Conservation (phyloP, 345 rosid species). For the Syzygium aqueum region DNA sequence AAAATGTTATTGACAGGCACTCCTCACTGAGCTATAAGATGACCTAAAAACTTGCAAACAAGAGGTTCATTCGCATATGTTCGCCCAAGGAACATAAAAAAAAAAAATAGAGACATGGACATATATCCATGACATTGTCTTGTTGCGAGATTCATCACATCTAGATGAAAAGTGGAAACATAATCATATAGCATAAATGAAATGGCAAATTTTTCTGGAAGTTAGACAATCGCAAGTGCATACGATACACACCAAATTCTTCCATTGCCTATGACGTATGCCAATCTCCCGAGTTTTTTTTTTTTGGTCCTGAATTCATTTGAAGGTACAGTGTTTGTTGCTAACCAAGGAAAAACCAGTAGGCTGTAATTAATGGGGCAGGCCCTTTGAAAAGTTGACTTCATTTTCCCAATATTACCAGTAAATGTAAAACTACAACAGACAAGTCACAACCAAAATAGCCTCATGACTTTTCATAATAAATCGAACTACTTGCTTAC, state of each 20-base stretch:
- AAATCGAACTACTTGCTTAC: constrained; percentile 26
- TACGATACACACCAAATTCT: neutral
- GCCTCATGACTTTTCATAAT: neutral
- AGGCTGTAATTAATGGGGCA: neutral
- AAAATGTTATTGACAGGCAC: neutral
- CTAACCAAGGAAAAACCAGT: neutral
- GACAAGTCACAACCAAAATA: neutral
- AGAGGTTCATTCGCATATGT: neutral
- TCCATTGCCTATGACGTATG: neutral
- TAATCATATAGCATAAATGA: neutral
- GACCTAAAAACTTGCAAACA: neutral
- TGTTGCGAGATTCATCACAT: neutral
- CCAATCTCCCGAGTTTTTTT: neutral
- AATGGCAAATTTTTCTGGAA: neutral
- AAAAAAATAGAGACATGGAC: neutral
- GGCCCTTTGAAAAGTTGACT: neutral
- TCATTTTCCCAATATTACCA: neutral
- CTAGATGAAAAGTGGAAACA: neutral
- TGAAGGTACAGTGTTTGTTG: neutral
- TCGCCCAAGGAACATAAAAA: neutral
- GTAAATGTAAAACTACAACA: neutral
- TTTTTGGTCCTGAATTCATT: neutral
- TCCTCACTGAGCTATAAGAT: neutral
- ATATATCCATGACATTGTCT: neutral
- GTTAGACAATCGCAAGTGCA: neutral